These are phyloP conservation scores for Blastocystis sp. DNA, from an alignment of 352 stramenopile species.

Conservation along the genomic window DNA sequence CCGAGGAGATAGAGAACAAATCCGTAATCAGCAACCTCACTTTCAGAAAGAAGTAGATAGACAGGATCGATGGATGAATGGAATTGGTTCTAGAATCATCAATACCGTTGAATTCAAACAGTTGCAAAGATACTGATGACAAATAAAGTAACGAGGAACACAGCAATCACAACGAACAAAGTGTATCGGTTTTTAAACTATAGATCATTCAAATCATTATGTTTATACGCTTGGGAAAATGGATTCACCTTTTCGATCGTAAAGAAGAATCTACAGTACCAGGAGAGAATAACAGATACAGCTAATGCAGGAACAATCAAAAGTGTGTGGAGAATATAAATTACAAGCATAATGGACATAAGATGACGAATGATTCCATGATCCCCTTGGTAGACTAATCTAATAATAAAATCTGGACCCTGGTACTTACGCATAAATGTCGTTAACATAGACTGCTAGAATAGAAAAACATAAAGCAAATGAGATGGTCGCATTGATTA, in stretches of 20 bases:
- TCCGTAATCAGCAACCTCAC: background rate
- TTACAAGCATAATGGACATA: conserved; percentile 33
- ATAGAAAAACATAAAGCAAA: conserved; percentile 33
- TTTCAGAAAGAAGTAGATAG: background rate
- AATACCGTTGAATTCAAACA: background rate
- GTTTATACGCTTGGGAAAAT: background rate
- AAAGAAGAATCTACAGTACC: conserved; percentile 2
- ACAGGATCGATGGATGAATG: background rate
- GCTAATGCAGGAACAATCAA: conserved; percentile 16
- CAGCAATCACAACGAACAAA: background rate
- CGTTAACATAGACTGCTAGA: conserved; percentile 48
- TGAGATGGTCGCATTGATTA: conserved; percentile 18
- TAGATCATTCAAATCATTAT: background rate
- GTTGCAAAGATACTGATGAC: background rate
- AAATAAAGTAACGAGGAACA: background rate
- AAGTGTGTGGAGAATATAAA: conserved; percentile 18
- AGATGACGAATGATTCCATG: background rate
- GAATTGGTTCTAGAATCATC: background rate
- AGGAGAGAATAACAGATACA: background rate
- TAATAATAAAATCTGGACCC: background rate
- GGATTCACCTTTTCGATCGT: conserved; percentile 16
- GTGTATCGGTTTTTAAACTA: conserved; percentile 49
- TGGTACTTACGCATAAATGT: conserved; percentile 38
- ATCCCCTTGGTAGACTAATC: conserved; percentile 47
- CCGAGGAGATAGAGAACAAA: conserved; percentile 12